Conservation (phyloP, 495 filamentous ascomycete genomes). For the Penicillium daleae region DNA sequence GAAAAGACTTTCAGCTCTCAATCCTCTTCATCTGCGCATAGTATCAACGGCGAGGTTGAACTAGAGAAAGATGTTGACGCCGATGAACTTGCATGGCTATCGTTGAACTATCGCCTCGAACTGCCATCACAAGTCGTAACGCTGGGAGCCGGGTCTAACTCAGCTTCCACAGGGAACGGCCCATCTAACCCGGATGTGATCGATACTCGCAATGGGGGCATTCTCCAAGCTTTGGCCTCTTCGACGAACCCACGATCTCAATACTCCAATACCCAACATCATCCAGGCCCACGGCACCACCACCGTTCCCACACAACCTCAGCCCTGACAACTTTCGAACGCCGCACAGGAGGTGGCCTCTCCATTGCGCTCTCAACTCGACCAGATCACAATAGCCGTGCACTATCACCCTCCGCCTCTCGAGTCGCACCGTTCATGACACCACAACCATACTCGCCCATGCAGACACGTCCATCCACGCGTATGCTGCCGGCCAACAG, state of each 20-base stretch:
- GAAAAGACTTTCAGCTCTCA: constrained; percentile 29
- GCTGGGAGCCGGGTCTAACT: constrained; percentile 20
- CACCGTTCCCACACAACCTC: constrained; percentile 45
- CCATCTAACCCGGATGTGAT: constrained; percentile 12
- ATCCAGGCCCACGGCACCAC: constrained; percentile 28
- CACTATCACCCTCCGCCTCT: constrained; percentile 19
- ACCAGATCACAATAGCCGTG: constrained; percentile 17
- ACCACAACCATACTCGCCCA: constrained; percentile 24
- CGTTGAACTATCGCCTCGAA: constrained; percentile 73
- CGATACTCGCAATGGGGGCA: not conserved
- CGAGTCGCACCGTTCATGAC: constrained; percentile 30
- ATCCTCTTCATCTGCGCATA: constrained; percentile 47
- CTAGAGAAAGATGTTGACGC: constrained; percentile 30
- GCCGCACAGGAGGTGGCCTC: constrained; percentile 16
- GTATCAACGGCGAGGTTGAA: constrained; percentile 22
- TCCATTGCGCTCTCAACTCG: constrained; percentile 27
- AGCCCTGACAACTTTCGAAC: constrained; percentile 23
- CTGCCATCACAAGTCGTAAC: constrained; percentile 54
- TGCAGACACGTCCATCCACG: constrained; percentile 10
- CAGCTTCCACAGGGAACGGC: constrained; percentile 13
- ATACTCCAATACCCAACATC: constrained; percentile 7
- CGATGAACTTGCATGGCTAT: constrained; percentile 72
- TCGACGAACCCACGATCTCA: constrained; percentile 7
- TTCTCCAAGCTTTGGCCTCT: constrained; percentile 12
- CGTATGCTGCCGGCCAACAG: constrained; percentile 11